Evolutionary conservation across 192 early-diverging fungal species (phyloP), one percentile per base, ranked within the genome.

Genomic region (Piromyces finnis): DNA sequence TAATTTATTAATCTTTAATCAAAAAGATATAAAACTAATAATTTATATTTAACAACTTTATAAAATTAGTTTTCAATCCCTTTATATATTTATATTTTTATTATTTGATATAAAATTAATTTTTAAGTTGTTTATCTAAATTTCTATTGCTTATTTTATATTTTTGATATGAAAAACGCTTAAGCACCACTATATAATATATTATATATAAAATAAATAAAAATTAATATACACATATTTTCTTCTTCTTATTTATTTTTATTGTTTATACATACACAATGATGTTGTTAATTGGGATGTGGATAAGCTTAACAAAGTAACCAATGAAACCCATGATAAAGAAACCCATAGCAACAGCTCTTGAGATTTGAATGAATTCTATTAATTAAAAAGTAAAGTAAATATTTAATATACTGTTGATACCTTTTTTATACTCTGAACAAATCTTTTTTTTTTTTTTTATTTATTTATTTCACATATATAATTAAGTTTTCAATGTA

Each of bases 201-300:
- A 32, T 32, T 6, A 32, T 32, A 32, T 32, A 32, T 6, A 32
- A 32, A 32, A 32, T 32, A 32, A 32, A 32, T 32, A 32, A 32
- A 32, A 32, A 32, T 32, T 32, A 6, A 32, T 32, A 6, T 6
- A 32, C 9, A 32, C 9, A 32, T 32, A 32, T 32, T 6, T 32
- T 32, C 9, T n/a, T n/a, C n/a, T n/a, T n/a, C n/a, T n/a, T n/a
- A n/a, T n/a, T n/a, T n/a, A n/a, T n/a, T n/a, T n/a, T n/a, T n/a
- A n/a, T n/a, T n/a, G n/a, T n/a, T n/a, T 68, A 11, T 68, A 68
- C 51, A 26, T 68, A 80, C 29, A 99, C 98, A 84, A 99, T 95
- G 85, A 99, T 98, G 90, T 98, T 98, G 92, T 98, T 98, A 90
- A 99, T 98, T 80, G 98, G 98, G 87, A 99, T 99, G 87, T 99